These are phyloP conservation scores for Geranium brycei DNA, from an alignment of 345 rosid genomes.

Conservation along the genomic window DNA sequence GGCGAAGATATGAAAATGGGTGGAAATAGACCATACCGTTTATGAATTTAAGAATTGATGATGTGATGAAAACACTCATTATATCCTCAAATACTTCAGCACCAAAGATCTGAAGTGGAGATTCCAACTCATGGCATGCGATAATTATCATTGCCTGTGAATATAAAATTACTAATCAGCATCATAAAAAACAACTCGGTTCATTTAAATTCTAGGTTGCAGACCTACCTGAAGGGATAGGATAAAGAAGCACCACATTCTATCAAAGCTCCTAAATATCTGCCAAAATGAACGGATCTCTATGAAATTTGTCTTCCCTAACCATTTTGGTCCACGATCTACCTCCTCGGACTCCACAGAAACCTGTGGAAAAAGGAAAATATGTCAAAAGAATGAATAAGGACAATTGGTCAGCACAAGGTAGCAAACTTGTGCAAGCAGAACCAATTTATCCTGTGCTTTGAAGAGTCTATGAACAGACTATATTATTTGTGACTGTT, in stretches of 20 bases:
- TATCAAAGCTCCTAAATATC: slow-evolving; percentile 87
- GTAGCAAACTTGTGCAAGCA: background rate
- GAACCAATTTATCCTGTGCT: no score
- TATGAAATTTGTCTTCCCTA: slow-evolving; percentile 83
- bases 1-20: background rate
- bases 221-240: slow-evolving; percentile 73
- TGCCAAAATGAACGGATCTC: slow-evolving; percentile 97
- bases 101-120: slow-evolving; percentile 72
- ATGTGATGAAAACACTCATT: slow-evolving; percentile 85
- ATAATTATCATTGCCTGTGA: slow-evolving; percentile 82
- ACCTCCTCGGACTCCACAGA: slow-evolving; percentile 24
- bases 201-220: background rate
- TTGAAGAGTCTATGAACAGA: no score
- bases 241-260: slow-evolving; percentile 93
- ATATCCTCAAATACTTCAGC: slow-evolving; percentile 67
- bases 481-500: no score
- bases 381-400: slow-evolving; percentile 1
- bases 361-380: slow-evolving; percentile 28
- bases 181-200: background rate
- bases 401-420: background rate
- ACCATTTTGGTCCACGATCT: slow-evolving; percentile 41
- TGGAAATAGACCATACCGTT: slow-evolving; percentile 35
- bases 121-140: slow-evolving; percentile 87
- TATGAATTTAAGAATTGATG: slow-evolving; percentile 60
- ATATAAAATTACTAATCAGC: slow-evolving; percentile 1